Conservation (phyloP, 2,329 filamentous ascomycete species). For the Diaporthe sp. region DNA sequence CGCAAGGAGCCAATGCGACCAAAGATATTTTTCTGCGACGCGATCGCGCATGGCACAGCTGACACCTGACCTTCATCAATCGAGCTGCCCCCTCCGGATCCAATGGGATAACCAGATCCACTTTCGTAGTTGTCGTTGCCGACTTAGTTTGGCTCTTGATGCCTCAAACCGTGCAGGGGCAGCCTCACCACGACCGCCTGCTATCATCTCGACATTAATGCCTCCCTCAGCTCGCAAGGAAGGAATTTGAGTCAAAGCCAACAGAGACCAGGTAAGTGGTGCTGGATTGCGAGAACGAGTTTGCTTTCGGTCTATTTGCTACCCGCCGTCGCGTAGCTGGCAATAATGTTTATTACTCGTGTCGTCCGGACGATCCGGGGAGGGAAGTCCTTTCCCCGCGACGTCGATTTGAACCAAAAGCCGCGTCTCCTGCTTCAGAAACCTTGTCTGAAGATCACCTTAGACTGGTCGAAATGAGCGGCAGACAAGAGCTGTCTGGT, state of each 20-base stretch:
- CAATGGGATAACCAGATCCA: not conserved
- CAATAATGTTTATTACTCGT: not conserved
- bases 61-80: conserved; percentile 21
- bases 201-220: conserved; percentile 6
- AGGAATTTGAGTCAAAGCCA: not conserved
- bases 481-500: not conserved
- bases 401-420: no score
- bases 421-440: not conserved
- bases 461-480: not conserved
- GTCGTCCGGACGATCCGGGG: not conserved
- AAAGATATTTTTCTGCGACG: conserved; percentile 22
- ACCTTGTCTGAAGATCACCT: not conserved
- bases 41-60: conserved; percentile 8
- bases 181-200: not conserved
- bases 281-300: not conserved
- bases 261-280: not conserved
- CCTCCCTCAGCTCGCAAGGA: conserved; percentile 10
- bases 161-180: not conserved
- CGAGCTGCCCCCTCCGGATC: not conserved
- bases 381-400: not conserved
- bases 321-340: not conserved
- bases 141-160: not conserved
- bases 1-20: conserved; percentile 18
- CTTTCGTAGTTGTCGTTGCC: not conserved
- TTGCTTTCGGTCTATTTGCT: not conserved